Evolutionary conservation across 2,329 filamentous ascomycete genomes (phyloP).

Genomic region (Fusarium nurragi): DNA sequence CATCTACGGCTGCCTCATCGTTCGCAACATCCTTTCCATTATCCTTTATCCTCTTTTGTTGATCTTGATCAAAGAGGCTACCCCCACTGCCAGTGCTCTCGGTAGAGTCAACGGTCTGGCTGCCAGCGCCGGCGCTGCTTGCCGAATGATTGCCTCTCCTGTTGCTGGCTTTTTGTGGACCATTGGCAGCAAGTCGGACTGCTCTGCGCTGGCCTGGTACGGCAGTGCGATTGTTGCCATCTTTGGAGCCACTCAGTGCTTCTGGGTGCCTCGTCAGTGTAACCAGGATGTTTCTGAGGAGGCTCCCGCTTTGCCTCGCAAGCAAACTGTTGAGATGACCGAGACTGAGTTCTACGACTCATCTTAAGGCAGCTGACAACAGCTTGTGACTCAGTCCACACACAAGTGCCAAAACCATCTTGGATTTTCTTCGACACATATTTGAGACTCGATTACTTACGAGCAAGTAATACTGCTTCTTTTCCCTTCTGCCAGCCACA

Average conservation of each 20-base stretch:
- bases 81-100: conserved; percentile 63
- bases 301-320: conserved; percentile 30
- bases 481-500: background rate
- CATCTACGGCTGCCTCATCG: conserved; percentile 66
- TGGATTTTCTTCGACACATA: background rate
- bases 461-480: conserved; percentile 3
- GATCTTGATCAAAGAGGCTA: conserved; percentile 74
- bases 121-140: conserved; percentile 72
- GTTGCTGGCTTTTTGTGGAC: conserved; percentile 71
- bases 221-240: conserved; percentile 66
- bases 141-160: conserved; percentile 73
- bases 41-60: conserved; percentile 72
- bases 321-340: conserved; percentile 39
- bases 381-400: background rate
- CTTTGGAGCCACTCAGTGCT: conserved; percentile 68
- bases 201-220: conserved; percentile 71
- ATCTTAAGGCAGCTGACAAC: conserved; percentile 10
- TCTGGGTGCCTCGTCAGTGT: conserved; percentile 56
- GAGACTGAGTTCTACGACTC: conserved; percentile 48
- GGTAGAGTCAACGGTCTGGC: conserved; percentile 74
- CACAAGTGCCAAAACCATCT: background rate
- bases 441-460: conserved; percentile 2
- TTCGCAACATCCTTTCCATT: conserved; percentile 70
- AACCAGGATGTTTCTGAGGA: conserved; percentile 46
- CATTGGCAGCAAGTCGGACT: conserved; percentile 66